Evolutionary conservation across 805 yeast species (phyloP), one percentile per base, ranked within the genome.

Genomic region (Wickerhamiella siamensis): DNA sequence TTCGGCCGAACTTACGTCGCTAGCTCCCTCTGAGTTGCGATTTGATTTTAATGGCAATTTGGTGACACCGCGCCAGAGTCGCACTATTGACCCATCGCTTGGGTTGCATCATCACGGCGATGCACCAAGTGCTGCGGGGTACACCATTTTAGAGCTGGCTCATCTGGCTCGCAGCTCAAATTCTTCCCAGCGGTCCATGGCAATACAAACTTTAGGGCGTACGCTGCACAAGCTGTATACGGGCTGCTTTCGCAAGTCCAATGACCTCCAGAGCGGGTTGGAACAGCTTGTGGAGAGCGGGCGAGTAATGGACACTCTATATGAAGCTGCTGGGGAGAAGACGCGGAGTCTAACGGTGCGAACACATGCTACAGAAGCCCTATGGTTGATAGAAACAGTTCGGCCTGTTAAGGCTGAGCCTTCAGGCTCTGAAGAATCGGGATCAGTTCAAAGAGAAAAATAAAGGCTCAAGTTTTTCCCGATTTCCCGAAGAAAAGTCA

Each of bases 71-170:
- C 59, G 66, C 1, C 67, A 74, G 39, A 65, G 75, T 24, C 58
- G 61, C 1, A 59, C 60, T 19, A 59, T 73, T 5, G 75, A 80
- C 2, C 67, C 78, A 0, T 64, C 67, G 32, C 56, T 71, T 32
- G 98, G 95, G 0, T 69, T 91, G 20, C 95, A 84, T 54, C 97
- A 91, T 57, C 99, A 91, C 59, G 71, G 95, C 0, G 83, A 79
- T 9, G 76, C 79, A 38, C 95, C 97, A 0, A 76, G 77, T 36
- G 66, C 87, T 40, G 94, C 97, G 0, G 99, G 99, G 0, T 91
- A 91, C 58, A 87, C 96, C 0, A 57, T 91, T 19, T 66, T 74
- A 0, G 99, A 91, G 56, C 66, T 91, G 40, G 79, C 80, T 1
- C 91, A 80, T 50, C 68, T 83, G 38, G 64, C 86, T 4, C 67